These are phyloP conservation scores for Clavulina sp. DNA, from an alignment of 768 basidiomycete species.

Conservation along the genomic window DNA sequence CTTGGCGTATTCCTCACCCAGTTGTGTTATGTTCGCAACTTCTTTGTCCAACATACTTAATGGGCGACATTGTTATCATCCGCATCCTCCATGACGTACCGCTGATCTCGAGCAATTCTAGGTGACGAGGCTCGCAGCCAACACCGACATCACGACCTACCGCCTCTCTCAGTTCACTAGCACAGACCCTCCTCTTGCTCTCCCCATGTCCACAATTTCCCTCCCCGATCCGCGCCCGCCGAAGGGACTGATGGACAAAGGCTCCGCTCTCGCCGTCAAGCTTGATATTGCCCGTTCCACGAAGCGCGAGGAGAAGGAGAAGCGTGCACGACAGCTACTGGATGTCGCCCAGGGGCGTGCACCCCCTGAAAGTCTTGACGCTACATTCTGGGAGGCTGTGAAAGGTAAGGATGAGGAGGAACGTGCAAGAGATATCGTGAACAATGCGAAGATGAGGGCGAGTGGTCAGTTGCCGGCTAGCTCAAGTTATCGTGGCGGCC, in stretches of 20 bases:
- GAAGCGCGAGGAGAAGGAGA: neutral
- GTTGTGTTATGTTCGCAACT: too few species aligned
- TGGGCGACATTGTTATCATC: too few species aligned
- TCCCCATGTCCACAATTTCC: too few species aligned
- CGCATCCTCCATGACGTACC: too few species aligned
- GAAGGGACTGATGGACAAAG: slow-evolving; percentile 3
- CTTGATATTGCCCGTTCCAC: neutral
- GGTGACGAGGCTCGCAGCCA: too few species aligned
- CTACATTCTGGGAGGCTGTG: neutral
- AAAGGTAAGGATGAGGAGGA: neutral
- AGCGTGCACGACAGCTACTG: neutral
- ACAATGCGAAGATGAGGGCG: too few species aligned
- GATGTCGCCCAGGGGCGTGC: neutral
- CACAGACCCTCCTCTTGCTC: slow-evolving; percentile 1
- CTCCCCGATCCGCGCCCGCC: slow-evolving; percentile 1
- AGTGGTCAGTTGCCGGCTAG: too few species aligned
- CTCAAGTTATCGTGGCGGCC: too few species aligned
- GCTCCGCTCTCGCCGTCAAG: neutral
- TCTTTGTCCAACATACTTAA: neutral
- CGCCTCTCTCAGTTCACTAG: neutral
- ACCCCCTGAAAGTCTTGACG: neutral
- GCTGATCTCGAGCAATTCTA: too few species aligned
- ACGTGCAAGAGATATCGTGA: neutral
- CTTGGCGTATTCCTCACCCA: too few species aligned
- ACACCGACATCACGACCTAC: neutral